phyloP scores from a whole-genome alignment of 2,329 filamentous ascomycete genomes.

The Tolypocladium guangdongense region DNA sequence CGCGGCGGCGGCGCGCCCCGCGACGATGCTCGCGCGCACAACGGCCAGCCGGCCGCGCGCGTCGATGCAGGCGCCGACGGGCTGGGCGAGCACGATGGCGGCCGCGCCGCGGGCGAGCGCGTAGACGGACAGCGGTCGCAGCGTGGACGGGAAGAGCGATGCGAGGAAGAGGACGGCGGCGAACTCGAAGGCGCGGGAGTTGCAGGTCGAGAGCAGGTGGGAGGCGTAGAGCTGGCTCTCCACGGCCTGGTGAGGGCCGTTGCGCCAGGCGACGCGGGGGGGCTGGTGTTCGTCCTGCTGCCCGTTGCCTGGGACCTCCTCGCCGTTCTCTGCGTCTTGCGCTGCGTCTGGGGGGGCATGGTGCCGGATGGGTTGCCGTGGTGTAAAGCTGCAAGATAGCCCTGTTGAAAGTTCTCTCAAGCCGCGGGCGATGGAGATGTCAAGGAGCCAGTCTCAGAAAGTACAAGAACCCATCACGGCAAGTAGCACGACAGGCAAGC shows the following conservation, averaged over 20 bases:
- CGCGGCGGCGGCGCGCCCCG: slow-evolving; percentile 28
- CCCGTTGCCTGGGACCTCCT: not conserved
- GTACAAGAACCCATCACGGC: not conserved
- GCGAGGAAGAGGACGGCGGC: slow-evolving; percentile 49
- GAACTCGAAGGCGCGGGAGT: slow-evolving; percentile 54
- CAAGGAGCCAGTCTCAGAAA: not conserved
- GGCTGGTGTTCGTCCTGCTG: not conserved
- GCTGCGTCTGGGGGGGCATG: not conserved
- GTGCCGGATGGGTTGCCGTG: not conserved
- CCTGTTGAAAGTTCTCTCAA: not conserved
- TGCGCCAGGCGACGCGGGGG: not conserved
- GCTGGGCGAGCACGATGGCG: slow-evolving; percentile 47
- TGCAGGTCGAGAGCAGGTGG: slow-evolving; percentile 53
- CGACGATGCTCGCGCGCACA: slow-evolving; percentile 36
- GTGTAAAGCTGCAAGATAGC: too few species aligned
- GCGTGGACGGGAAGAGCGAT: slow-evolving; percentile 42
- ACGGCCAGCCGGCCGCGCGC: slow-evolving; percentile 35
- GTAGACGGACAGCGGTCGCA: slow-evolving; percentile 59
- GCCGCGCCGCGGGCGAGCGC: slow-evolving; percentile 48
- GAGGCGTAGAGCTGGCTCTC: slow-evolving; percentile 38
- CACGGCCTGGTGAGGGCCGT: slow-evolving; percentile 10
- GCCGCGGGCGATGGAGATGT: too few species aligned
- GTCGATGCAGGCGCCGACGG: slow-evolving; percentile 51
- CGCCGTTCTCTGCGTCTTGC: not conserved
- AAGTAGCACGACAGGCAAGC: too few species aligned